Percentiles rank a stretch among this genome's conserved stretches.
phyloP scores from a whole-genome alignment of 2,329 filamentous ascomycete species.

The Colletotrichum siamense region DNA sequence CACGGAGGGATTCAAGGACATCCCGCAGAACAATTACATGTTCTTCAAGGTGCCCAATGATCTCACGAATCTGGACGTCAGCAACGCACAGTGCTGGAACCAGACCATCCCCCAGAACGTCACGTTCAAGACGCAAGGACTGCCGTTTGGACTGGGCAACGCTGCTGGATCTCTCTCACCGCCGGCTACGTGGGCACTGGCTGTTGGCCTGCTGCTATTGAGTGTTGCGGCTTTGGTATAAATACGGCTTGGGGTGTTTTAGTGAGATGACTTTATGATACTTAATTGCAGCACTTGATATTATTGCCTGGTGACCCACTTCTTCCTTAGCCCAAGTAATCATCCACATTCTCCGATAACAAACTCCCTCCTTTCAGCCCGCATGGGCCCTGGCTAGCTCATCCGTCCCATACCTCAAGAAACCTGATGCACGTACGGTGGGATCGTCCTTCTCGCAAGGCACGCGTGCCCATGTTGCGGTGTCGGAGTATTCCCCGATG shows the following conservation, averaged over 20 bases:
- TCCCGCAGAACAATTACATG: constrained; percentile 76
- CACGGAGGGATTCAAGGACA: constrained; percentile 71
- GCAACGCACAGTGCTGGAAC: constrained; percentile 72
- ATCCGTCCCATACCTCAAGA: too few species aligned
- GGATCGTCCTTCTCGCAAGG: too few species aligned
- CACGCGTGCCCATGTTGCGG: not conserved
- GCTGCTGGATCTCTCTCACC: constrained; percentile 29
- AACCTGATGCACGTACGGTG: too few species aligned
- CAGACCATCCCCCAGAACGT: constrained; percentile 70
- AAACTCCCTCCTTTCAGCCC: too few species aligned
- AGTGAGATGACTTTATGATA: not conserved
- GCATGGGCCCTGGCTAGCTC: too few species aligned
- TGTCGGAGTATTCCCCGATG: not conserved
- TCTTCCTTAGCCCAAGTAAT: not conserved
- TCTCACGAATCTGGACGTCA: constrained; percentile 68
- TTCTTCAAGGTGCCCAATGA: constrained; percentile 80
- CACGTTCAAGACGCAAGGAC: constrained; percentile 70
- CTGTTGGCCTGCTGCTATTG: constrained; percentile 24
- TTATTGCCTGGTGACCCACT: not conserved
- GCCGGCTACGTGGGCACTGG: constrained; percentile 25
- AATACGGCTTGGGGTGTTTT: not conserved
- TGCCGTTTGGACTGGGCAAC: constrained; percentile 53
- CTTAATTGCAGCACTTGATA: not conserved
- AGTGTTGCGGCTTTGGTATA: constrained; percentile 27
- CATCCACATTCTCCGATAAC: not conserved